Conservation (phyloP, 306 rosid genomes). For the Prunus persica region DNA sequence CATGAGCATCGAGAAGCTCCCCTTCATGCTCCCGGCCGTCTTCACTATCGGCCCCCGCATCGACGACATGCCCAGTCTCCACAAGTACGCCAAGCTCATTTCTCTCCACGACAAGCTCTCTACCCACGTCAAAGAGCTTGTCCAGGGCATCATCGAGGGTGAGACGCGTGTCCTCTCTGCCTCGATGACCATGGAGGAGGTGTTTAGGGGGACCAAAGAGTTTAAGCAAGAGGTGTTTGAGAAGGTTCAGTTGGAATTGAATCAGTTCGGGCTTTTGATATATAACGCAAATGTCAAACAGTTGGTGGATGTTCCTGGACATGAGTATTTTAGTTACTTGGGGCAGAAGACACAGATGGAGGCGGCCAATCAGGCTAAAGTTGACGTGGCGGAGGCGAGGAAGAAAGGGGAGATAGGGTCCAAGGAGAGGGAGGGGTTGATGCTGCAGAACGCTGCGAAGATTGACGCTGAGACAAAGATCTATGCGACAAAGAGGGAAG, state of each 20-base stretch:
- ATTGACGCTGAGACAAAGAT: conserved; percentile 28
- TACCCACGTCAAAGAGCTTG: conserved; percentile 42
- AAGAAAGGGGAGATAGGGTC: conserved; percentile 33
- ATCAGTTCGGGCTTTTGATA: conserved; percentile 53
- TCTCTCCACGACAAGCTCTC: conserved; percentile 37
- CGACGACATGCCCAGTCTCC: conserved; percentile 20
- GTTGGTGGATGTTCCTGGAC: conserved; percentile 45
- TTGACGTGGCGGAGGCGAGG: conserved; percentile 26
- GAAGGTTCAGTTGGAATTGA: conserved; percentile 48
- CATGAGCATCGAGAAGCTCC: conserved; percentile 63
- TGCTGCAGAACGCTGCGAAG: conserved; percentile 17
- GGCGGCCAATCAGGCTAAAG: conserved; percentile 50
- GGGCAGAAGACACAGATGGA: conserved; percentile 63
- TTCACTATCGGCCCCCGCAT: conserved; percentile 52
- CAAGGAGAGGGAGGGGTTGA: conserved; percentile 20
- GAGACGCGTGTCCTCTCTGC: conserved; percentile 57
- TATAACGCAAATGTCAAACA: conserved; percentile 64
- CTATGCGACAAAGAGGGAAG: conserved; percentile 13
- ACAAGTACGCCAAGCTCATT: conserved; percentile 43
- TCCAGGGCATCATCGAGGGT: conserved; percentile 51
- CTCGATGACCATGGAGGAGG: conserved; percentile 56
- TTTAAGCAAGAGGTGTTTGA: conserved; percentile 52
- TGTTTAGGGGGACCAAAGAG: conserved; percentile 30
- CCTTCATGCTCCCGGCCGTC: conserved; percentile 56
- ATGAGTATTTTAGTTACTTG: conserved; percentile 54